Conservation (phyloP, 208 protist genomes). For the Naegleria lovaniensis region DNA sequence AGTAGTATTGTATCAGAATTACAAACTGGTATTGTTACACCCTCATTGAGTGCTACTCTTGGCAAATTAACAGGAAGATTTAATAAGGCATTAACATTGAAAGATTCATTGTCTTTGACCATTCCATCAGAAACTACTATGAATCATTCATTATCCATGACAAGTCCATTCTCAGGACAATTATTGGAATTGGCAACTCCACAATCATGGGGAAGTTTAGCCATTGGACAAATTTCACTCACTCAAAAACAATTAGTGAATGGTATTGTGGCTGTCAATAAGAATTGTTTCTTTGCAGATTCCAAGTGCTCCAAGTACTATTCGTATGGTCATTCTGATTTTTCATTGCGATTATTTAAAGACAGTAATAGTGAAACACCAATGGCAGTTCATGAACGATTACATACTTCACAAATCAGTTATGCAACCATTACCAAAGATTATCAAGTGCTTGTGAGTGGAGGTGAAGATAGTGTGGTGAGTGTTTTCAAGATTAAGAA, state of each 20-base stretch:
- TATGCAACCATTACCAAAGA: not conserved
- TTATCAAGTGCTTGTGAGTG: not conserved
- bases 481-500: conserved; percentile 14
- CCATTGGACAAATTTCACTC: not conserved
- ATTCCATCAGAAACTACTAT: not conserved
- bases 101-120: not conserved
- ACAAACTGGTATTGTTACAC: not conserved
- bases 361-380: not conserved
- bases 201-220: not conserved
- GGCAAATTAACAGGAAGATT: not conserved
- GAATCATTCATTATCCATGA: not conserved
- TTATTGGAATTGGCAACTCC: not conserved
- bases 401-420: conserved; percentile 14
- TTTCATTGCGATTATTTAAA: not conserved
- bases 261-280: not conserved
- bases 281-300: conserved; percentile 9
- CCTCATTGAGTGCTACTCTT: not conserved
- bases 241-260: not conserved
- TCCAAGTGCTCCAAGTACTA: not conserved
- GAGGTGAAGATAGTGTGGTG: conserved; percentile 1
- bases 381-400: not conserved
- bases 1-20: not conserved
- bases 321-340: conserved; percentile 9
- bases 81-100: not conserved
- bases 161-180: not conserved